Evolutionary conservation across 371 early-diverging fungal genomes (phyloP).

Genomic region (Mortierella sp.): DNA sequence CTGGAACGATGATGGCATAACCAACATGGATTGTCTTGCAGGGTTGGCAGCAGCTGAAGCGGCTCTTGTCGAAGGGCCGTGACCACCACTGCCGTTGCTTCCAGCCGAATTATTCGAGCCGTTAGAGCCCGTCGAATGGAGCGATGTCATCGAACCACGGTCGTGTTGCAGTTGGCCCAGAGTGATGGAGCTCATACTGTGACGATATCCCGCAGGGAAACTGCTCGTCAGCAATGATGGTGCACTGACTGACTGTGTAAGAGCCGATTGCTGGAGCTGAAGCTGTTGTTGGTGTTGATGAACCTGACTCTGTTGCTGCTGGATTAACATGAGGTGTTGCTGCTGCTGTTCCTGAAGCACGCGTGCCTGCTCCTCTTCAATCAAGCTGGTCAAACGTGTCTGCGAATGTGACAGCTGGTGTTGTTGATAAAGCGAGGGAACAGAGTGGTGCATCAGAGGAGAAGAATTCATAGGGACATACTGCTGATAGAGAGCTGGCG

Average conservation of each 20-base stretch:
- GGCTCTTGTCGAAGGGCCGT: background rate
- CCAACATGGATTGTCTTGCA: background rate
- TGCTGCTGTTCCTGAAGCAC: conserved; percentile 7
- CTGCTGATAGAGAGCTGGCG: conserved; percentile 13
- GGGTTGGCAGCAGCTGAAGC: background rate
- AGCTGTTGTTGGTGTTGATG: background rate
- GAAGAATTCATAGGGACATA: background rate
- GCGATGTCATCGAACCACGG: conserved; percentile 16
- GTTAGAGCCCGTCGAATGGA: conserved; percentile 21
- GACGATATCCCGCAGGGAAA: conserved; percentile 36
- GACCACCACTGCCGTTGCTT: too few relatives aligned
- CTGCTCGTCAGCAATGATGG: conserved; percentile 22
- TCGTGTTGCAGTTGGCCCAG: conserved; percentile 14
- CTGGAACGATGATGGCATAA: background rate
- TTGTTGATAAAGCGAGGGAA: background rate
- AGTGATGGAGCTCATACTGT: conserved; percentile 21
- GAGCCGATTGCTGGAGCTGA: background rate
- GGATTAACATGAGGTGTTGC: too few relatives aligned
- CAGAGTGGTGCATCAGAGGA: background rate
- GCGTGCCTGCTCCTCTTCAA: conserved; percentile 25
- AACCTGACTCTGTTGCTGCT: background rate
- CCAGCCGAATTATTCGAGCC: conserved; percentile 14
- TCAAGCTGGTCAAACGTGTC: conserved; percentile 23
- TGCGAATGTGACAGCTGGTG: conserved; percentile 4
- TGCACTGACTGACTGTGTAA: too few relatives aligned